Evolutionary conservation across 2,329 filamentous ascomycete species (phyloP), one percentile per base, ranked within the genome.

Genomic region (Onygena corvina): DNA sequence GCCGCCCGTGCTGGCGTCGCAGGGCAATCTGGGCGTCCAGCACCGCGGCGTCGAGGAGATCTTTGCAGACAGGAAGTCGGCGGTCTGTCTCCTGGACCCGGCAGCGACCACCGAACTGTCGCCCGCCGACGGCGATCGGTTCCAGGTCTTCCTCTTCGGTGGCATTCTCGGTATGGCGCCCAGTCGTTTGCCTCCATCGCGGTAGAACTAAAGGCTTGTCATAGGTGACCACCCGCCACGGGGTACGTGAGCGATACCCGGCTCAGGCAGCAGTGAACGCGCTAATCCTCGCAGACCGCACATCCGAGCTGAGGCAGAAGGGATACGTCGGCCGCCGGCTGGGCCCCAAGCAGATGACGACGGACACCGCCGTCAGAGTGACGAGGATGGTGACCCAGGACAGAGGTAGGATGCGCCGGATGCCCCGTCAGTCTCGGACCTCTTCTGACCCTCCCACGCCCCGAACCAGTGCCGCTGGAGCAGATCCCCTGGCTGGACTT

Each of bases 321-420:
- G 92, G 92, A 2, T 98, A 94, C 60, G 75, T 82, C 51, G 88
- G 90, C 51, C 81, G 92, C 48, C 77, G 92, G 51, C 74, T 98
- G 25, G 92, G 92, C 0, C 86, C 90, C 5, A 83, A 89, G 59
- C 92, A 98, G 68, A 95, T 98, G 90, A 96, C 92, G 2, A 98
- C 92, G 3, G 92, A 98, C 65, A 98, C 92, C 16, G 92, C 92
- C 3, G 92, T 95, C 46, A 78, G 92, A 57, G 90, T 95, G 38
- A 96, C 92, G 27, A 79, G 92, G 56, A 83, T 93, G 58, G 84
- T 96, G 4, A 81, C 89, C 8, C 84, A 94, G 61, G 79, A 89
- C 56, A 84, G 84, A 71, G 77, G 89, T 93, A 67, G 56, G 76
- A 40, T n/a, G n/a, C n/a, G n/a, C n/a, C n/a, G n/a, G n/a, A n/a